Percentiles rank a stretch among this genome's conserved stretches.
phyloP scores from a whole-genome alignment of 805 yeast genomes.

The Metschnikowia henanensis region DNA sequence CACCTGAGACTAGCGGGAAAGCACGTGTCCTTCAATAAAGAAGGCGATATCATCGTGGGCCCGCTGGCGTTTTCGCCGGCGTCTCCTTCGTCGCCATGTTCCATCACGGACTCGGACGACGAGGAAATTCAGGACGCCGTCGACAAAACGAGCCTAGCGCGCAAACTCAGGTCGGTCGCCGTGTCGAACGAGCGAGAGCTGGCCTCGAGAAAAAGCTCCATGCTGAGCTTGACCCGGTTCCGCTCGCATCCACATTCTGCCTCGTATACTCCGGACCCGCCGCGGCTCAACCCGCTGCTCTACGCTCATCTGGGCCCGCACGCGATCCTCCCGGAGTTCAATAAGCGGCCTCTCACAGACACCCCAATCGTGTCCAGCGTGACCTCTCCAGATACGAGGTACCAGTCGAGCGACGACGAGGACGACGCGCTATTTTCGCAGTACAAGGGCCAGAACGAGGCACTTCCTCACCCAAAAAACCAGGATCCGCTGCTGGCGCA shows the following conservation, averaged over 20 bases:
- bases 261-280: constrained; percentile 16
- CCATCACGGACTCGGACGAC: constrained; percentile 15
- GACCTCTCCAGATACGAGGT: constrained; percentile 49
- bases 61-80: constrained; percentile 14
- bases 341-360: constrained; percentile 71
- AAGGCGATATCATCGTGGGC: constrained; percentile 18
- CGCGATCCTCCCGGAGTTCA: constrained; percentile 52
- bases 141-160: constrained; percentile 9
- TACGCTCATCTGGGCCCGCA: constrained; percentile 15
- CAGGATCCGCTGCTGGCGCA: not conserved
- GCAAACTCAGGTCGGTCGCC: constrained; percentile 14
- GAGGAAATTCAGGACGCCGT: constrained; percentile 11
- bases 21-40: constrained; percentile 22
- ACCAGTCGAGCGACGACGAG: constrained; percentile 33
- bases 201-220: constrained; percentile 3
- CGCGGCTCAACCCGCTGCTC: constrained; percentile 14
- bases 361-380: constrained; percentile 65
- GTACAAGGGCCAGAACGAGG: constrained; percentile 8
- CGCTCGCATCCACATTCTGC: constrained; percentile 19
- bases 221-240: constrained; percentile 16
- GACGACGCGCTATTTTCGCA: constrained; percentile 10
- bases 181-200: constrained; percentile 8
- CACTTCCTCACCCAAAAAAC: constrained; percentile 5
- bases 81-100: constrained; percentile 12
- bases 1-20: constrained; percentile 22